phyloP scores from a whole-genome alignment of 108 stramenopile genomes.

The Discostella stelligeroides region DNA sequence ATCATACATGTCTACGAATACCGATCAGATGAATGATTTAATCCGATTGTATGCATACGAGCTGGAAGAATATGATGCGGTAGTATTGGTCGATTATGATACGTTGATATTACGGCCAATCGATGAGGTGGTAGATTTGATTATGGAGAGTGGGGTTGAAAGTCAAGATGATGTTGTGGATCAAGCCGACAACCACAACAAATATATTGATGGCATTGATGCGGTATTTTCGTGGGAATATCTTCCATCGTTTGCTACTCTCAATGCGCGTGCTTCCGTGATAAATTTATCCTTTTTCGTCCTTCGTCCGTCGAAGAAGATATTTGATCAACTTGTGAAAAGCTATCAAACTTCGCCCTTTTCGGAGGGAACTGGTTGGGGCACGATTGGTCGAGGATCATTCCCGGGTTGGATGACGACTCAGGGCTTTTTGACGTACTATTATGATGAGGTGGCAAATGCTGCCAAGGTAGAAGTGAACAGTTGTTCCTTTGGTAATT shows the following conservation, averaged over 20 bases:
- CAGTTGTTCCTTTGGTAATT: conserved; percentile 64
- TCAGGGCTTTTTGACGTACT: conserved; percentile 70
- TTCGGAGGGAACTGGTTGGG: conserved; percentile 55
- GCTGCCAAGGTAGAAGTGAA: conserved; percentile 65
- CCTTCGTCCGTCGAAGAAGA: conserved; percentile 37
- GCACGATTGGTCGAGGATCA: conserved; percentile 43
- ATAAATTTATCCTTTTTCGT: conserved; percentile 48
- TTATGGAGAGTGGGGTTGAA: conserved; percentile 12
- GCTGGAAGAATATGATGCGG: conserved; percentile 40
- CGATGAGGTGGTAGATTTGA: conserved; percentile 43
- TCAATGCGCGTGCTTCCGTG: conserved; percentile 28
- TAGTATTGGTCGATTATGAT: conserved; percentile 46
- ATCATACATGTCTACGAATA: conserved; percentile 5
- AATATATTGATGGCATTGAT: conserved; percentile 6
- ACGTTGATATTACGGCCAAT: conserved; percentile 34
- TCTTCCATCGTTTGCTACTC: conserved; percentile 18
- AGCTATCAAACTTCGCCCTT: conserved; percentile 21
- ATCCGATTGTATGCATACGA: conserved; percentile 39
- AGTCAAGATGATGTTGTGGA: neutral
- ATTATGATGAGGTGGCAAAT: conserved; percentile 57
- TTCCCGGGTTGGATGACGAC: conserved; percentile 70
- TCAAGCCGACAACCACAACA: neutral
- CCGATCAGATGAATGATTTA: conserved; percentile 25
- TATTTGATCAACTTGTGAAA: conserved; percentile 6
- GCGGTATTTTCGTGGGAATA: conserved; percentile 54